These are phyloP conservation scores for Kodamaea restingae DNA, from an alignment of 805 yeast genomes.

Conservation along the genomic window DNA sequence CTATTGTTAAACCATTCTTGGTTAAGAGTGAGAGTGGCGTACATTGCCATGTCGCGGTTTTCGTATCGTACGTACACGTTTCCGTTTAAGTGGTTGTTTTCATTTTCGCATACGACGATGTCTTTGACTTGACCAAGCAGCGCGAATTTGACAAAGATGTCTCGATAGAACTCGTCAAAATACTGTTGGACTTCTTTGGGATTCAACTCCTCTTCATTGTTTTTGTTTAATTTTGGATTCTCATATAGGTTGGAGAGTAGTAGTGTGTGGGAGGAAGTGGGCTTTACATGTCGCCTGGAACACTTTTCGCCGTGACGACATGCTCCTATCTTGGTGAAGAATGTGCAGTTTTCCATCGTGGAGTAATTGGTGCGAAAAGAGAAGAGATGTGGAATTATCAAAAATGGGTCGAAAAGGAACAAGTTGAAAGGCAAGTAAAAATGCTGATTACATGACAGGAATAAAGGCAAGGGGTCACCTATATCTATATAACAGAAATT, in stretches of 20 bases:
- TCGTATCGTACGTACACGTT: conserved; percentile 72
- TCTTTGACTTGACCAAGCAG: conserved; percentile 50
- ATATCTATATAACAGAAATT: too few relatives aligned
- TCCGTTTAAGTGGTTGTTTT: conserved; percentile 77
- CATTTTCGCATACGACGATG: conserved; percentile 76
- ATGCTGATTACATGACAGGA: too few relatives aligned
- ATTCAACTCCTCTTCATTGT: conserved; percentile 28
- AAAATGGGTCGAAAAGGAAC: too few relatives aligned
- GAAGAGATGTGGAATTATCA: neutral
- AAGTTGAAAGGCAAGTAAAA: neutral
- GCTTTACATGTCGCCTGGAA: conserved; percentile 66
- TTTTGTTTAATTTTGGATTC: conserved; percentile 48
- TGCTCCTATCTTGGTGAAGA: conserved; percentile 82
- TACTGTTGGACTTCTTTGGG: conserved; percentile 39
- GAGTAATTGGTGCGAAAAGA: neutral
- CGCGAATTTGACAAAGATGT: conserved; percentile 61
- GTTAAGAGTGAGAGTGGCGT: conserved; percentile 60
- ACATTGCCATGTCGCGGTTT: conserved; percentile 52
- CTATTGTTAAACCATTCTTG: conserved; percentile 76
- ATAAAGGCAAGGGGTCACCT: too few relatives aligned
- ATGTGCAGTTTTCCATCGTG: conserved; percentile 38
- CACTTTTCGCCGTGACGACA: conserved; percentile 92
- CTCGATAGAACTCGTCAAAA: conserved; percentile 65
- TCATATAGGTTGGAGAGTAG: conserved; percentile 62
- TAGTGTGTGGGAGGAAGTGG: conserved; percentile 60